Evolutionary conservation across 2,329 filamentous ascomycete genomes (phyloP).

Genomic region (Colletotrichum sp.): DNA sequence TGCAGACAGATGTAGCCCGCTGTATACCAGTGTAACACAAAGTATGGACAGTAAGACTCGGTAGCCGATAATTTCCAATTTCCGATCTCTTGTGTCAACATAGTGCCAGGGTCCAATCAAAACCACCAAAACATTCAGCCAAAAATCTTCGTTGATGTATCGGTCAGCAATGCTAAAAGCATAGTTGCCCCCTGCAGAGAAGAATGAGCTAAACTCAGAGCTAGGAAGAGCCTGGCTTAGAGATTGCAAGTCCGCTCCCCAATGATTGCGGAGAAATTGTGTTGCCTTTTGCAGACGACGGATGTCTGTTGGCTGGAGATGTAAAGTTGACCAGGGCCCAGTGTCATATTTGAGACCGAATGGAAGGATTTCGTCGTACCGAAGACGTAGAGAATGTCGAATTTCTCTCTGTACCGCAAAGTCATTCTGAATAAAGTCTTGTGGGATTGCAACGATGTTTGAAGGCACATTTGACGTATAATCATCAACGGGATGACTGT

Average conservation of each 20-base stretch:
- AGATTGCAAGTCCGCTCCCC: not conserved
- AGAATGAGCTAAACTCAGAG: accelerated
- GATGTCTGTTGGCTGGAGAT: not conserved
- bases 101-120: too few relatives aligned
- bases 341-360: not conserved
- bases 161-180: accelerated
- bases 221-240: accelerated
- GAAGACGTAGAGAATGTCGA: too few relatives aligned
- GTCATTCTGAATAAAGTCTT: accelerated
- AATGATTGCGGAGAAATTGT: not conserved
- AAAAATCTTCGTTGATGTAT: too few relatives aligned
- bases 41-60: accelerated
- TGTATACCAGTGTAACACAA: not conserved
- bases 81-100: accelerated
- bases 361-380: too few relatives aligned
- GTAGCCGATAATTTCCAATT: too few relatives aligned
- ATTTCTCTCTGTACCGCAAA: accelerated
- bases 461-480: too few relatives aligned
- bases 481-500: accelerated
- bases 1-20: not conserved
- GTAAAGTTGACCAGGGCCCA: too few relatives aligned
- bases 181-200: accelerated
- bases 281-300: not conserved
- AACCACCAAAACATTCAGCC: accelerated
- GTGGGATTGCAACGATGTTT: accelerated